These are phyloP conservation scores for Rubroboletus pulcherrimus DNA, from an alignment of 768 basidiomycete genomes.

Conservation along the genomic window DNA sequence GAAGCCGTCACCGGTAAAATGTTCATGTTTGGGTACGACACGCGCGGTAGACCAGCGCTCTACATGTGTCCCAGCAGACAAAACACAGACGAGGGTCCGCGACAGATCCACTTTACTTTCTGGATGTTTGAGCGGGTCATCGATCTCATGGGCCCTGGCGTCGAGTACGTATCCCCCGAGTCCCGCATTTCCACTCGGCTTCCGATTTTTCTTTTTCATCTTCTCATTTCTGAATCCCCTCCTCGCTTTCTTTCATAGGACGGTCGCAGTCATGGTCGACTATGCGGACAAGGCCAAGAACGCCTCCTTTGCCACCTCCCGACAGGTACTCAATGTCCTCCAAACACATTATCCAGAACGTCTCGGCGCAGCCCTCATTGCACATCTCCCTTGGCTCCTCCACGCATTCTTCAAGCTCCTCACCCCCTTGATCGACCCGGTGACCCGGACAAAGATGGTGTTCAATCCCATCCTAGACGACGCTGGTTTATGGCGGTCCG, in stretches of 20 bases:
- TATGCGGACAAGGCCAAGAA: slow-evolving; percentile 70
- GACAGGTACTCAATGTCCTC: slow-evolving; percentile 54
- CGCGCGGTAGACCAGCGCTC: slow-evolving; percentile 55
- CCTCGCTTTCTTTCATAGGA: slow-evolving; percentile 38
- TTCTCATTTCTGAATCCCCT: not conserved
- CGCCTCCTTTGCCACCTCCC: slow-evolving; percentile 38
- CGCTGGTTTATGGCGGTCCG: slow-evolving; percentile 26
- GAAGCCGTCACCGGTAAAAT: slow-evolving; percentile 85
- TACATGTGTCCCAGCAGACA: slow-evolving; percentile 71
- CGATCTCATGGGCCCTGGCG: slow-evolving; percentile 76
- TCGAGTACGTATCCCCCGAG: slow-evolving; percentile 54
- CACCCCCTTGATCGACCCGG: slow-evolving; percentile 77
- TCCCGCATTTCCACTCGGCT: not conserved
- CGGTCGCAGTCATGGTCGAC: slow-evolving; percentile 69
- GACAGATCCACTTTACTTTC: slow-evolving; percentile 70
- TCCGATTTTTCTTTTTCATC: too few relatives aligned
- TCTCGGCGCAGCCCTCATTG: slow-evolving; percentile 67
- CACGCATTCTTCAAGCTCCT: slow-evolving; percentile 75
- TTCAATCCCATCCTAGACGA: slow-evolving; percentile 55
- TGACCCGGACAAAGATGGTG: slow-evolving; percentile 70
- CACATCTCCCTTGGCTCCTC: slow-evolving; percentile 78
- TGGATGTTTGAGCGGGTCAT: slow-evolving; percentile 76
- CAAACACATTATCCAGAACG: slow-evolving; percentile 88
- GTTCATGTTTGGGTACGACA: slow-evolving; percentile 74
- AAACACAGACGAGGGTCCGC: slow-evolving; percentile 65